A percentile compares a stretch with the other conserved stretches of the same genome.
These are phyloP conservation scores for Perkinsus chesapeaki DNA, from an alignment of 169 alveolate species.

Conservation along the genomic window DNA sequence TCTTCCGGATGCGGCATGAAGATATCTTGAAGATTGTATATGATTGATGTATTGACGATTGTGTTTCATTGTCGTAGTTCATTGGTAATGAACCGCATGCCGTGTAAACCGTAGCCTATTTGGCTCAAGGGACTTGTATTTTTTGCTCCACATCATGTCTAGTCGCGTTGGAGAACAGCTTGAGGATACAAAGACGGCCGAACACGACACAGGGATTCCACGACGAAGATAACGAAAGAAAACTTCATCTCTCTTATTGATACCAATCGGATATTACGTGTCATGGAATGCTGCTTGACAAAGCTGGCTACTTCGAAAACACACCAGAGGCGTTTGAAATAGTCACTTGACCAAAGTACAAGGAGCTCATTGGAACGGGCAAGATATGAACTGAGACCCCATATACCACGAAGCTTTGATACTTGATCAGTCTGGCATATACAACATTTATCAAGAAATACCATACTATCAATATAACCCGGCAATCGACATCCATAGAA, in stretches of 20 bases:
- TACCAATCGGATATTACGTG: neutral
- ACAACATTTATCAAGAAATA: neutral
- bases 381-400: neutral
- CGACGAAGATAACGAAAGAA: conserved; percentile 1
- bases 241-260: neutral
- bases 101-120: neutral
- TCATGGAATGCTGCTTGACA: neutral
- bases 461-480: neutral
- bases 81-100: neutral
- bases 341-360: neutral
- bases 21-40: neutral
- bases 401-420: neutral
- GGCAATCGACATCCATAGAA: neutral
- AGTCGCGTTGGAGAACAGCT: neutral
- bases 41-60: neutral
- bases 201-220: conserved; percentile 64
- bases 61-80: neutral
- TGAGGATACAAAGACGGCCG: neutral
- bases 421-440: neutral
- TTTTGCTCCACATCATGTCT: neutral
- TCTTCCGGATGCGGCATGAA: neutral
- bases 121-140: neutral
- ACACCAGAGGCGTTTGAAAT: neutral
- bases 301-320: neutral
- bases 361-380: neutral